These are phyloP conservation scores for Echium plantagineum DNA, from an alignment of 257 asterid species.

Conservation along the genomic window DNA sequence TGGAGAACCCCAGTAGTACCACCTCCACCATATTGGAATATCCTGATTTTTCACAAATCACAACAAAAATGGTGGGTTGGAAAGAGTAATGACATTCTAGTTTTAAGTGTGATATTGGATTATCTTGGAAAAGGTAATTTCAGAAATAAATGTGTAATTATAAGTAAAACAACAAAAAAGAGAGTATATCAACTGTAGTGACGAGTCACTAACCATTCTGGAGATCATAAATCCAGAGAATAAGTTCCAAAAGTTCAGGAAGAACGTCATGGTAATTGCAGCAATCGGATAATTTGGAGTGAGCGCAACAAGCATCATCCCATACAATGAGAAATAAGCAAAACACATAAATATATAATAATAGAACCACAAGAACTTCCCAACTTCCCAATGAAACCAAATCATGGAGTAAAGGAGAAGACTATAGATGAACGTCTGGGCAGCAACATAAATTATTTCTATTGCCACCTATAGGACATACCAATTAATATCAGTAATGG, in stretches of 20 bases:
- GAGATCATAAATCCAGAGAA: slow-evolving; percentile 69
- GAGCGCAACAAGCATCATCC: slow-evolving; percentile 83
- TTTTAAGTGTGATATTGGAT: too few relatives aligned
- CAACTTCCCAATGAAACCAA: slow-evolving; percentile 49
- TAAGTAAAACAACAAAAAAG: not conserved
- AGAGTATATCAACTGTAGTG: not conserved
- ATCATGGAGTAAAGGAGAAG: slow-evolving; percentile 62
- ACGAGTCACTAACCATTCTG: slow-evolving; percentile 40
- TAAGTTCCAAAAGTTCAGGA: slow-evolving; percentile 78
- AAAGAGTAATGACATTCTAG: not conserved
- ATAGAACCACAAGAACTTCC: slow-evolving; percentile 58
- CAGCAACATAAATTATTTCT: slow-evolving; percentile 41
- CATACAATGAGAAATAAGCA: slow-evolving; percentile 59
- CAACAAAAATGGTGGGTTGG: not conserved
- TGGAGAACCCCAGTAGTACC: slow-evolving; percentile 85
- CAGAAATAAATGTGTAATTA: not conserved
- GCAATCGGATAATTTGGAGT: slow-evolving; percentile 67
- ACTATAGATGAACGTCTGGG: slow-evolving; percentile 59
- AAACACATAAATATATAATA: slow-evolving; percentile 69
- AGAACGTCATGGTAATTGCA: slow-evolving; percentile 66
- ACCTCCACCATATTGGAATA: slow-evolving; percentile 90
- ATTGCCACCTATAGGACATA: slow-evolving; percentile 41
- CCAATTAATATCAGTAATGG: not conserved
- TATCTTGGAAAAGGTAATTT: too few relatives aligned
- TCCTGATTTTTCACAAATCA: slow-evolving; percentile 8